phyloP scores from a whole-genome alignment of 148 eudicot genomes.

The Camellia granthamiana region DNA sequence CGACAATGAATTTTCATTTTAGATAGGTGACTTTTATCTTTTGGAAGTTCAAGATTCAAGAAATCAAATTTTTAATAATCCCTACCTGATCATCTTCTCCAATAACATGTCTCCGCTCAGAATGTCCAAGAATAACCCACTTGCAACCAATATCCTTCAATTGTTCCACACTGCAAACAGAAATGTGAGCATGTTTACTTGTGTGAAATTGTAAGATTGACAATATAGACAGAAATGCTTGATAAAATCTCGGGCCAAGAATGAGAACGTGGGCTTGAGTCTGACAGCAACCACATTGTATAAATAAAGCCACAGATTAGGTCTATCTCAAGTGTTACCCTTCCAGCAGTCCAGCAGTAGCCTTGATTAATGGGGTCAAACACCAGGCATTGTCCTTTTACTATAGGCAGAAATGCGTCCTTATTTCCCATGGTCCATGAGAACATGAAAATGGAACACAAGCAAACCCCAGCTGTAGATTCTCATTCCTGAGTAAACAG shows the following conservation, averaged over 20 bases:
- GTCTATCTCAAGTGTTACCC: neutral
- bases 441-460: neutral
- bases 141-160: conserved; percentile 84
- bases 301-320: neutral
- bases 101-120: conserved; percentile 85
- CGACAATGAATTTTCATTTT: neutral
- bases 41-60: neutral
- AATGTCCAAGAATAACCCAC: conserved; percentile 98
- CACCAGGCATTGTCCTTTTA: neutral
- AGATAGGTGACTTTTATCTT: neutral
- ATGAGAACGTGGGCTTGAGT: neutral
- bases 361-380: neutral
- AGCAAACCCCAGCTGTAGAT: neutral
- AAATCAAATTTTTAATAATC: neutral
- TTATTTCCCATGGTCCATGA: neutral
- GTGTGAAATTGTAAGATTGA: conserved; percentile 5
- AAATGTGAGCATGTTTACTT: neutral
- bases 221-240: neutral
- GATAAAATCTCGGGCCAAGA: neutral
- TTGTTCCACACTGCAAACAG: conserved; percentile 66
- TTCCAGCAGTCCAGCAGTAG: neutral
- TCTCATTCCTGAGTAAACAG: neutral
- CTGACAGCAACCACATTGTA: neutral
- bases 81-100: conserved; percentile 80
- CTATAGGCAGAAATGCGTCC: neutral